Conservation (phyloP, 495 filamentous ascomycete species). For the Hypoxylon lienhwacheense region DNA sequence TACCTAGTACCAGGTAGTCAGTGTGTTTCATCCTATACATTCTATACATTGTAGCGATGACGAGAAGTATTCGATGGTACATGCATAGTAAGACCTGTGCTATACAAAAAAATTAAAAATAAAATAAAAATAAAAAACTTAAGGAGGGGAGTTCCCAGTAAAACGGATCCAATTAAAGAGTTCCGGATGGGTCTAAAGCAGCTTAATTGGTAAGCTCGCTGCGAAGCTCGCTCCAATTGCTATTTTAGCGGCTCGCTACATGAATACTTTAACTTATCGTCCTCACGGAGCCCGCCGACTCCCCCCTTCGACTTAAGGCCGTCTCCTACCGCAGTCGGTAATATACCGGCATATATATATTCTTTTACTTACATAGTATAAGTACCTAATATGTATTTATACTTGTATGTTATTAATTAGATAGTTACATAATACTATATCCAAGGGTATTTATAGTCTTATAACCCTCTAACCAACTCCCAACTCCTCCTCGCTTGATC, state of each 20-base stretch:
- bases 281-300: conserved; percentile 31
- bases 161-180: conserved; percentile 23
- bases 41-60: no score
- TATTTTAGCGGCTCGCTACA: conserved; percentile 27
- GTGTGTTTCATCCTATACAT: no score
- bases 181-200: conserved; percentile 19
- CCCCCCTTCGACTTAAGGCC: conserved; percentile 15
- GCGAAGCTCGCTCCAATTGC: conserved; percentile 19
- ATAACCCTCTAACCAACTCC: no score
- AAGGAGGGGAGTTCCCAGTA: conserved; percentile 30
- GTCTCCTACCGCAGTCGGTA: conserved; percentile 30
- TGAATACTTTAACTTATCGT: not conserved
- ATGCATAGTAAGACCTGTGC: conserved; percentile 3
- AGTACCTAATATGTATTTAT: no score
- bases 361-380: conserved; percentile 1
- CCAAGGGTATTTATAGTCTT: no score
- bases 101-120: no score
- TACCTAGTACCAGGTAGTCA: not conserved
- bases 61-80: conserved; percentile 20
- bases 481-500: no score
- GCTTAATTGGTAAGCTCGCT: not conserved
- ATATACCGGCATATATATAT: not conserved
- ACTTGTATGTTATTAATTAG: no score
- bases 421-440: no score
- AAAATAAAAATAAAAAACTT: not conserved